Percentiles rank a stretch among this genome's conserved stretches.
These are phyloP conservation scores for Colletotrichum sp. DNA, from an alignment of 2,329 filamentous ascomycete species.

Conservation along the genomic window DNA sequence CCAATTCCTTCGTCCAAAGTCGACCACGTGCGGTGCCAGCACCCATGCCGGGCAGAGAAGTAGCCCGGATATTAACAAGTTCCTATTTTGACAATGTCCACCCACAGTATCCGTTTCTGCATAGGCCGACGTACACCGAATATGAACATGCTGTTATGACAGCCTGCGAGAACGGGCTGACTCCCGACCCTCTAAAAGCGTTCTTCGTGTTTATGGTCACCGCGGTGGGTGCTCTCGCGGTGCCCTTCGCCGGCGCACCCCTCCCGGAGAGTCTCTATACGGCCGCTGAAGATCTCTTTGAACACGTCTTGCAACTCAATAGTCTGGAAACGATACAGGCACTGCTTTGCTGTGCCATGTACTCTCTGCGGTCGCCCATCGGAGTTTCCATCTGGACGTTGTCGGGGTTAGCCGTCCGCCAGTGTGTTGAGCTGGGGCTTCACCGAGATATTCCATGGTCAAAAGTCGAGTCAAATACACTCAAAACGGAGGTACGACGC, in stretches of 20 bases:
- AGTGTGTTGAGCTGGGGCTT: slow-evolving; percentile 36
- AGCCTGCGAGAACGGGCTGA: not conserved
- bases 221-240: not conserved
- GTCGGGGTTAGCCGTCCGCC: slow-evolving; percentile 32
- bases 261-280: not conserved
- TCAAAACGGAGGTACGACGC: not conserved
- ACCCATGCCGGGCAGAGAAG: not conserved
- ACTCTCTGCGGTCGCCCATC: slow-evolving; percentile 27
- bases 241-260: not conserved
- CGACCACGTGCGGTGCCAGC: not conserved
- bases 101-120: not conserved
- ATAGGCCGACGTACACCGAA: not conserved
- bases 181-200: not conserved
- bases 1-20: not conserved
- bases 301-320: slow-evolving; percentile 15
- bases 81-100: not conserved
- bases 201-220: not conserved
- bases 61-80: not conserved
- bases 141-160: not conserved
- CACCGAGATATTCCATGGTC: slow-evolving; percentile 22
- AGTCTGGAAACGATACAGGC: slow-evolving; percentile 32
- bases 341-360: slow-evolving; percentile 32
- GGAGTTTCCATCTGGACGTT: slow-evolving; percentile 33
- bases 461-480: not conserved
- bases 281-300: not conserved